These are phyloP conservation scores for Yarrowia osloensis DNA, from an alignment of 805 yeast genomes.

Conservation along the genomic window DNA sequence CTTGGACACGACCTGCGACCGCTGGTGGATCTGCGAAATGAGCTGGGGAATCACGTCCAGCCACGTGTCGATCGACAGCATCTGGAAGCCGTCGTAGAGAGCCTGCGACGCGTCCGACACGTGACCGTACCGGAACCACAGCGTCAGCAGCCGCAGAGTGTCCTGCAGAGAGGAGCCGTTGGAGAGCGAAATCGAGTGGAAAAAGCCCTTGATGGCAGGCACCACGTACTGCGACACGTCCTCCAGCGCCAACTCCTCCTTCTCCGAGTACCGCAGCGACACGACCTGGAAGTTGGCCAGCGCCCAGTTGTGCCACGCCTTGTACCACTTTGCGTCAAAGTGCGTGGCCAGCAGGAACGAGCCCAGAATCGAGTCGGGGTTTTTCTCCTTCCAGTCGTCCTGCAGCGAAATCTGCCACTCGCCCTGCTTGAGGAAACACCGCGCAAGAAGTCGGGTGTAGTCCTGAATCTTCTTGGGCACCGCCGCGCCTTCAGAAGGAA, in stretches of 20 bases:
- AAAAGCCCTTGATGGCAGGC: constrained; percentile 94
- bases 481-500: constrained; percentile 71
- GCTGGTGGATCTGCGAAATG: constrained; percentile 95
- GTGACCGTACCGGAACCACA: constrained; percentile 97
- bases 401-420: constrained; percentile 93
- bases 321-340: constrained; percentile 90
- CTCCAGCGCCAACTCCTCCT: constrained; percentile 32
- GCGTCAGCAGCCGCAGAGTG: constrained; percentile 80
- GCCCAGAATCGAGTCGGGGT: constrained; percentile 81
- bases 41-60: constrained; percentile 92
- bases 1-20: constrained; percentile 78
- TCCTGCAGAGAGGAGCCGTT: constrained; percentile 88
- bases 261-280: constrained; percentile 50
- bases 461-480: constrained; percentile 75
- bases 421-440: constrained; percentile 96
- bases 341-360: constrained; percentile 93
- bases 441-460: constrained; percentile 80
- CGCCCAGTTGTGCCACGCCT: constrained; percentile 99
- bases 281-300: constrained; percentile 95
- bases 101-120: constrained; percentile 87
- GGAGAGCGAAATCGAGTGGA: constrained; percentile 89
- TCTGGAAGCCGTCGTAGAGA: constrained; percentile 82
- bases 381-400: constrained; percentile 67
- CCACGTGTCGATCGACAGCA: constrained; percentile 93
- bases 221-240: constrained; percentile 67